Evolutionary conservation across 129 eudicot species (phyloP).

Genomic region (Scalesia atractyloides): DNA sequence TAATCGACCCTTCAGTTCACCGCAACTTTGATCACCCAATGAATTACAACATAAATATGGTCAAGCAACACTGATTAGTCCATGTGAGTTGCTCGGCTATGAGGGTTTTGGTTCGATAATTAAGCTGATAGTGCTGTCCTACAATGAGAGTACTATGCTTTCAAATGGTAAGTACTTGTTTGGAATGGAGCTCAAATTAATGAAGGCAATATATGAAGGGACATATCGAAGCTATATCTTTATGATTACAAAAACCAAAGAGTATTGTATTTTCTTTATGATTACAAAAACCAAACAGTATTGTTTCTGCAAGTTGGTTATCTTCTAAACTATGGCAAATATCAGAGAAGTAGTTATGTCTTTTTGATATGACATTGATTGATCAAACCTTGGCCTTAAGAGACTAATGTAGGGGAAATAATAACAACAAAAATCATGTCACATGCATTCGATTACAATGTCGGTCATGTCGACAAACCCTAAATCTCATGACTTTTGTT

Average conservation of each 20-base stretch:
- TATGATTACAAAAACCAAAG: slow-evolving; percentile 31
- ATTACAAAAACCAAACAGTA: slow-evolving; percentile 37
- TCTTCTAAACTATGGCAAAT: slow-evolving; percentile 13
- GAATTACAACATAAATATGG: not conserved
- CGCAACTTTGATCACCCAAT: too few species aligned
- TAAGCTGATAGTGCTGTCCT: not conserved
- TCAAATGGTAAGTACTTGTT: slow-evolving; percentile 23
- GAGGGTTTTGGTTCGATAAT: slow-evolving; percentile 13
- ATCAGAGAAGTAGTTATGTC: slow-evolving; percentile 27
- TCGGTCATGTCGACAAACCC: slow-evolving; percentile 23
- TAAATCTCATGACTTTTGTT: slow-evolving; percentile 11
- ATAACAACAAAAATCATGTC: slow-evolving; percentile 36
- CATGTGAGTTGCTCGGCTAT: not conserved
- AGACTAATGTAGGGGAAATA: slow-evolving; percentile 16
- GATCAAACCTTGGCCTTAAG: slow-evolving; percentile 20
- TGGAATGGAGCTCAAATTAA: slow-evolving; percentile 28
- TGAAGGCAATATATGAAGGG: slow-evolving; percentile 34
- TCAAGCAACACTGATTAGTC: not conserved
- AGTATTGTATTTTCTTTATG: slow-evolving; percentile 33
- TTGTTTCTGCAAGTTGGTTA: slow-evolving; percentile 19
- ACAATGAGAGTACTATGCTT: slow-evolving; percentile 20
- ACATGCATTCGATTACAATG: slow-evolving; percentile 32
- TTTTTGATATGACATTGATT: slow-evolving; percentile 31
- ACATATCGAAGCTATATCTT: slow-evolving; percentile 46
- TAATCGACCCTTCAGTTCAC: too few species aligned